Percentiles rank a stretch among this genome's conserved stretches.
phyloP scores from a whole-genome alignment of 2,329 filamentous ascomycete species.

The Pseudonectria buxi region DNA sequence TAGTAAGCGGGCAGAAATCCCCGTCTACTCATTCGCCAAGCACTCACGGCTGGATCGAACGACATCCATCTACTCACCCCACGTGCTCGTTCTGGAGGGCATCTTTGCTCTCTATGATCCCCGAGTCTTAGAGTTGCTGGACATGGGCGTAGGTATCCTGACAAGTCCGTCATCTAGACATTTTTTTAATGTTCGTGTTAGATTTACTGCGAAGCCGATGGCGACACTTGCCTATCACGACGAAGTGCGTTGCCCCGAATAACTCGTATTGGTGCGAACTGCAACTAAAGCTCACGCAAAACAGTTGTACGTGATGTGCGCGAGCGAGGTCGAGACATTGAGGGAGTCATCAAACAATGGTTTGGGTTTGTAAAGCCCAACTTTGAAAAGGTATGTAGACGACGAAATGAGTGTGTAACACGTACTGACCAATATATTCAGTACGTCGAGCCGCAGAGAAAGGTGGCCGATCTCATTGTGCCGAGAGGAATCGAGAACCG shows the following conservation, averaged over 20 bases:
- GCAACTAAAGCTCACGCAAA: slow-evolving; percentile 3
- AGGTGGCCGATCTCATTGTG: slow-evolving; percentile 90
- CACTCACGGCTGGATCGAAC: slow-evolving; percentile 75
- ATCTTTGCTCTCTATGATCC: slow-evolving; percentile 92
- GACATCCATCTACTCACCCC: slow-evolving; percentile 89
- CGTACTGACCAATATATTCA: slow-evolving; percentile 22
- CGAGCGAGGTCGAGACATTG: slow-evolving; percentile 82
- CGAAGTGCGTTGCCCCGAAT: slow-evolving; percentile 53
- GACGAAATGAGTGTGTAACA: background rate
- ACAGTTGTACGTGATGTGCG: slow-evolving; percentile 79
- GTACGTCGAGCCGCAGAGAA: slow-evolving; percentile 86
- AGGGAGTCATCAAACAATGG: slow-evolving; percentile 98
- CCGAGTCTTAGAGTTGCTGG: slow-evolving; percentile 76
- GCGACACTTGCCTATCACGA: slow-evolving; percentile 85
- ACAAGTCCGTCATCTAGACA: slow-evolving; percentile 4
- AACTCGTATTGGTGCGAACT: slow-evolving; percentile 1
- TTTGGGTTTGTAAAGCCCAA: slow-evolving; percentile 95
- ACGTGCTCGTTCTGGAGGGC: slow-evolving; percentile 90
- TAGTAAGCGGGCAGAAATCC: slow-evolving; percentile 83
- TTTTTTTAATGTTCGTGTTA: slow-evolving; percentile 18
- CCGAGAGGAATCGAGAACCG: slow-evolving; percentile 91
- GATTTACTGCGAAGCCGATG: slow-evolving; percentile 96
- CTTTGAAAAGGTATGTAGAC: slow-evolving; percentile 60
- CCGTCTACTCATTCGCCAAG: slow-evolving; percentile 90
- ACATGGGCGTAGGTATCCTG: slow-evolving; percentile 64